Evolutionary conservation across 2,329 filamentous ascomycete species (phyloP).

Genomic region (Nothophaeocryptopus gaeumannii): DNA sequence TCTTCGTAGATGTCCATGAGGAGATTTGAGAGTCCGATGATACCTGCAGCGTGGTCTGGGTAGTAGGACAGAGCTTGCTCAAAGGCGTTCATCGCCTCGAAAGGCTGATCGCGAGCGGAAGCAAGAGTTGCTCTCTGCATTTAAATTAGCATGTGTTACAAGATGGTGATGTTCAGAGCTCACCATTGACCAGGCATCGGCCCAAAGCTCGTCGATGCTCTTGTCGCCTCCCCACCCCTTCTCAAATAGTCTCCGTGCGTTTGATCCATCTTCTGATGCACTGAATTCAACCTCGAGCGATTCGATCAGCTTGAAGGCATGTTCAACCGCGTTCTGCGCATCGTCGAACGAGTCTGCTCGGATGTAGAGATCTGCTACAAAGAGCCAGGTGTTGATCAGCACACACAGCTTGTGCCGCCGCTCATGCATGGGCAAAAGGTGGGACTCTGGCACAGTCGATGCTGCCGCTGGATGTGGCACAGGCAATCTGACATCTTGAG

Average conservation of each 20-base stretch:
- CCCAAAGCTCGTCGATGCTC: constrained; percentile 80
- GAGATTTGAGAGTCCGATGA: constrained; percentile 78
- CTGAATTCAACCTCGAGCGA: constrained; percentile 64
- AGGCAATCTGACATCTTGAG: constrained; percentile 45
- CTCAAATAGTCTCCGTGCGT: constrained; percentile 59
- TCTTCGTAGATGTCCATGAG: constrained; percentile 81
- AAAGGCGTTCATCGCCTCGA: constrained; percentile 71
- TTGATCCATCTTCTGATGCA: constrained; percentile 57
- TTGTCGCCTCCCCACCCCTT: constrained; percentile 76
- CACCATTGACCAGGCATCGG: constrained; percentile 78
- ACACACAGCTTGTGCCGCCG: constrained; percentile 56
- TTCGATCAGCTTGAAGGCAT: constrained; percentile 75
- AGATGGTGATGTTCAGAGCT: constrained; percentile 34
- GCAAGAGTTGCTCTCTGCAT: constrained; percentile 65
- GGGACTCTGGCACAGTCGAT: constrained; percentile 42
- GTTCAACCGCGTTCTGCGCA: constrained; percentile 71
- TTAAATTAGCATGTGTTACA: constrained; percentile 20
- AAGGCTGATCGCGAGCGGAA: constrained; percentile 59
- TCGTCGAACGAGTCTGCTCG: constrained; percentile 78
- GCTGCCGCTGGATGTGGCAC: constrained; percentile 37
- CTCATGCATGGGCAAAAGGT: constrained; percentile 51
- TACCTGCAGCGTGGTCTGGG: constrained; percentile 75
- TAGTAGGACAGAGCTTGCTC: constrained; percentile 78
- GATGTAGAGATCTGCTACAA: constrained; percentile 84
- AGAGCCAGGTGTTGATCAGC: constrained; percentile 81